Evolutionary conservation across 805 yeast species (phyloP), one percentile per base, ranked within the genome.

Genomic region (Kodamaea leandrae): DNA sequence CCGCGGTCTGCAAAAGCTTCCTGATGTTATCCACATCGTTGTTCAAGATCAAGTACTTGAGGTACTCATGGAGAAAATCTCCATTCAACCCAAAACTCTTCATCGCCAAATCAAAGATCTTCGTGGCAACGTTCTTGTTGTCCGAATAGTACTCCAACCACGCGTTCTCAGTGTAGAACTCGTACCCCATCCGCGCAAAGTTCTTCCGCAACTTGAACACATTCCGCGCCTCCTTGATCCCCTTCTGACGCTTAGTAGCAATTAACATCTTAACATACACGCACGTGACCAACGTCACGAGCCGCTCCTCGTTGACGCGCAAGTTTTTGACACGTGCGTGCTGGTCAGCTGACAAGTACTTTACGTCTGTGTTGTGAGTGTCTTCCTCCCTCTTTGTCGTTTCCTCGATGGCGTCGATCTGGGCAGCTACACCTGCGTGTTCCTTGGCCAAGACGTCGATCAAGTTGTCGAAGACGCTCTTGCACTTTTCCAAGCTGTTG

Each of bases 81-180:
- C 83, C 83, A 47, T 80, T 68, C 12, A 63, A 75, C 10, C 71
- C 61, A 26, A 68, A 77, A 33, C 64, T 55, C 55, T 80, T 86
- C 66, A 86, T 66, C 44, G 95, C 97, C 32, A 86, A 61, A 47
- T 86, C 95, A 58, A 87, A 83, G 14, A 90, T 80, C 55, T 82
- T 82, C 38, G 75, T 67, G 0, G 96, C 90, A 33, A 86, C 79
- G 40, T 78, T 81, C 17, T 74, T 64, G 46, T 82, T 84, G 45
- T 77, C 82, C 44, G 82, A 72, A 50, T 78, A 79, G 51, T 76
- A 81, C 56, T 91, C 99, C 68, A 89, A 71, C 56, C 78, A 68
- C 0, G 97, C 96, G 53, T 85, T 83, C 44, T 86, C 91, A 15
- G 82, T 81, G 61, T 76, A 91, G 15, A 91, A 75, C 51, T 87